Evolutionary conservation across 345 rosid genomes (phyloP).

Genomic region (Jatropha curcas): DNA sequence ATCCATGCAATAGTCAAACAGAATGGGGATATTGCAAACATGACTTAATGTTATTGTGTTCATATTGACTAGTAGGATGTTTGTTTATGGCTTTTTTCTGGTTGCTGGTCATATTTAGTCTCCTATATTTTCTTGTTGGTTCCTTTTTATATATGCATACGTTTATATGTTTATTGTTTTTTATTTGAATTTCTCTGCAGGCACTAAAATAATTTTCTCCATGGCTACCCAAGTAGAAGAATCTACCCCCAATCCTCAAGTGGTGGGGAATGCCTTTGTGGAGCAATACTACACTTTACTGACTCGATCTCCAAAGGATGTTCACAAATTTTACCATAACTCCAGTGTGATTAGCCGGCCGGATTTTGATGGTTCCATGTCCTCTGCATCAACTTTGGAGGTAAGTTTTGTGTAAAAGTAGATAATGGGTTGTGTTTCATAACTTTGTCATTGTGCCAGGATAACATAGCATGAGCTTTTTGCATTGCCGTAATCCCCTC

Average conservation of each 20-base stretch:
- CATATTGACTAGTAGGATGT: not conserved
- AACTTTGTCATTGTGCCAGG: not conserved
- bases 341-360: slow-evolving; percentile 25
- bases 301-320: slow-evolving; percentile 14
- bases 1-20: too few relatives aligned
- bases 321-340: slow-evolving; percentile 28
- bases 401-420: slow-evolving; percentile 15
- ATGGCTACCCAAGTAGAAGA: slow-evolving; percentile 22
- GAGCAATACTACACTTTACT: slow-evolving; percentile 28
- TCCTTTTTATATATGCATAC: too few relatives aligned
- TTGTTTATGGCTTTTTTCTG: not conserved
- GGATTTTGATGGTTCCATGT: slow-evolving; percentile 18
- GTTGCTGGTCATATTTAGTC: not conserved
- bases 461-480: too few relatives aligned
- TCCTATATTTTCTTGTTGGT: not conserved
- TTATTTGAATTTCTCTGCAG: not conserved
- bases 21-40: not conserved
- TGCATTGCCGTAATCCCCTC: too few relatives aligned
- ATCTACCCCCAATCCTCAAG: slow-evolving; percentile 9
- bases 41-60: not conserved
- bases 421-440: not conserved
- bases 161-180: not conserved
- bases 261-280: slow-evolving; percentile 33
- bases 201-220: not conserved
- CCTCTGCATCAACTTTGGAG: slow-evolving; percentile 21